phyloP scores from a whole-genome alignment of 306 rosid genomes.

The Vigna angularis region DNA sequence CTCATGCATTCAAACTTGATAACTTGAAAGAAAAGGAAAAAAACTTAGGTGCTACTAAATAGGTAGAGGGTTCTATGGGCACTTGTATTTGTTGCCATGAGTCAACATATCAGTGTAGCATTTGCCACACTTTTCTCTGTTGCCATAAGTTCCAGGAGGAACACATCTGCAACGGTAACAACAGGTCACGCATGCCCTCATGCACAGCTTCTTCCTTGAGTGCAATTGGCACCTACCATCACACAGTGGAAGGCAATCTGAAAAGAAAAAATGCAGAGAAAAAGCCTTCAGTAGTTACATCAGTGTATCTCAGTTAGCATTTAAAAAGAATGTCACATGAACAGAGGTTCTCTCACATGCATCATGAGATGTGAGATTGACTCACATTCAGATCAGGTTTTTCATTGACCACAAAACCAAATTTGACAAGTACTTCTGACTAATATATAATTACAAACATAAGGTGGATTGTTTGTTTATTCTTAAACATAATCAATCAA shows the following conservation, averaged over 20 bases:
- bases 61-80: slow-evolving; percentile 56
- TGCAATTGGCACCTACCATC: slow-evolving; percentile 62
- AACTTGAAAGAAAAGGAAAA: neutral
- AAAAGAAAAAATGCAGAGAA: neutral
- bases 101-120: slow-evolving; percentile 88
- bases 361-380: neutral
- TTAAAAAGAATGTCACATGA: neutral
- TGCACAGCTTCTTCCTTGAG: slow-evolving; percentile 64
- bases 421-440: no score
- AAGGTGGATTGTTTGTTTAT: no score
- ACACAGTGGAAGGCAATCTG: slow-evolving; percentile 82
- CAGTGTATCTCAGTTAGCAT: neutral
- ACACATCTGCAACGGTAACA: slow-evolving; percentile 92
- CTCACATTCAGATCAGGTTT: no score
- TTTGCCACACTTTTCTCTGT: slow-evolving; percentile 82
- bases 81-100: slow-evolving; percentile 69
- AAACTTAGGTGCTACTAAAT: neutral
- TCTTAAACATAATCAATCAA: no score
- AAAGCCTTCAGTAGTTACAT: neutral
- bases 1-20: neutral
- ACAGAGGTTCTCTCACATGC: neutral
- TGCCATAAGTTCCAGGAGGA: slow-evolving; percentile 93
- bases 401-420: no score
- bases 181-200: slow-evolving; percentile 84
- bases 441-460: no score